A percentile compares a stretch with the other conserved stretches of the same genome.
Evolutionary conservation across 2,329 filamentous ascomycete species (phyloP).

Genomic region (Arthrinium puccinioides): DNA sequence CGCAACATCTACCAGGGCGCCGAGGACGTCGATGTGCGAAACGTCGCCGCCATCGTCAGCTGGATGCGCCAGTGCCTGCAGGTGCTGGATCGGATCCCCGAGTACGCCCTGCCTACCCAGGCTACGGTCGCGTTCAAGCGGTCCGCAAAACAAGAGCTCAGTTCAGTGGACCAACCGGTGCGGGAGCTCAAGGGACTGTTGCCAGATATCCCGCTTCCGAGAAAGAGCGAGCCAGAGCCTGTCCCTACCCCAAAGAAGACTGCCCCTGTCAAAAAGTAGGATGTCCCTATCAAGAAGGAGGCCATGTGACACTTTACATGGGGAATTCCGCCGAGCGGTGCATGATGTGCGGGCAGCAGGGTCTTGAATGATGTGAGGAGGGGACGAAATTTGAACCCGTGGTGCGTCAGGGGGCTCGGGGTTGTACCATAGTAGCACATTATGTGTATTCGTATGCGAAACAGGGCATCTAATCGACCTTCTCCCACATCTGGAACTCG

Average conservation of each 20-base stretch:
- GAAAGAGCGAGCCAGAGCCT: neutral
- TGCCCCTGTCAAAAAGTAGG: slow-evolving; percentile 10
- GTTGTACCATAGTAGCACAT: too few species aligned
- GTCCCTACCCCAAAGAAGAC: neutral
- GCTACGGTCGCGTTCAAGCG: slow-evolving; percentile 35
- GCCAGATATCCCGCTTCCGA: slow-evolving; percentile 8
- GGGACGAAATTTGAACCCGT: too few species aligned
- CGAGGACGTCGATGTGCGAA: slow-evolving; percentile 41
- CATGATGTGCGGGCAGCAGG: too few species aligned
- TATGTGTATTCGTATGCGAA: too few species aligned
- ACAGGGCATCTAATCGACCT: slow-evolving; percentile 27
- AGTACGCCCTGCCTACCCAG: slow-evolving; percentile 28
- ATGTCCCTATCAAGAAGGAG: too few species aligned
- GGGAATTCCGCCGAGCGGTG: too few species aligned
- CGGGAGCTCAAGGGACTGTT: slow-evolving; percentile 28
- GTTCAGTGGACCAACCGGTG: slow-evolving; percentile 32
- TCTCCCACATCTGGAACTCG: slow-evolving; percentile 70
- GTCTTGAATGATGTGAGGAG: too few species aligned
- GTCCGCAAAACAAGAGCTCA: slow-evolving; percentile 28
- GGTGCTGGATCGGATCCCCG: slow-evolving; percentile 41
- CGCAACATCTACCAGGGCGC: slow-evolving; percentile 80
- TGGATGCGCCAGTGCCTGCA: slow-evolving; percentile 46
- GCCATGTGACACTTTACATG: too few species aligned
- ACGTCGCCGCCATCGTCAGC: slow-evolving; percentile 45
- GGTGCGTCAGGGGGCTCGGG: too few species aligned